Conservation (phyloP, 305 asterid genomes). For the Fraxinus albicans region DNA sequence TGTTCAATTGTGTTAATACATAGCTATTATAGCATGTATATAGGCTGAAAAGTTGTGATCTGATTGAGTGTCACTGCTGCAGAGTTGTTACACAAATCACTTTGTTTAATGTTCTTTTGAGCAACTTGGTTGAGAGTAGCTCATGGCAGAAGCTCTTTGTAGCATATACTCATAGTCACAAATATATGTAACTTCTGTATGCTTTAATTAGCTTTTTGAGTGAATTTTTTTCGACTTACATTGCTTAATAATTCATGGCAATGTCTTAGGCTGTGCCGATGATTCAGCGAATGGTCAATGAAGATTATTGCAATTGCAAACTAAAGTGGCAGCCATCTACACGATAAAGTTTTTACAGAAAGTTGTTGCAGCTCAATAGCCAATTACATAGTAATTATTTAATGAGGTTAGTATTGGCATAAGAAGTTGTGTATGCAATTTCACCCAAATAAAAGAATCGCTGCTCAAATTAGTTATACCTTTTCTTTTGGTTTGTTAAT, state of each 20-base stretch:
- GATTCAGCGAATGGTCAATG: not conserved
- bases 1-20: too few species aligned
- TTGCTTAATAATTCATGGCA: not conserved
- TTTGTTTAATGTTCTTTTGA: too few species aligned
- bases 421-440: not conserved
- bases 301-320: not conserved
- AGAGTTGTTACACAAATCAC: too few species aligned
- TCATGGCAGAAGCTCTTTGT: too few species aligned
- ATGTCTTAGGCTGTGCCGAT: not conserved
- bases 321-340: not conserved
- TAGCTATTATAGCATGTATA: too few species aligned
- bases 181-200: not conserved
- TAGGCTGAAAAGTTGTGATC: too few species aligned
- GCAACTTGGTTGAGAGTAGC: too few species aligned
- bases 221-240: not conserved
- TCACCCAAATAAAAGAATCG: not conserved
- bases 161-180: too few species aligned
- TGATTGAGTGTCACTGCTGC: too few species aligned
- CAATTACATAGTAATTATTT: not conserved
- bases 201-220: constrained; percentile 2
- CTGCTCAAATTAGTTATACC: not conserved
- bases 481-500: not conserved
- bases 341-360: not conserved
- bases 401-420: not conserved
- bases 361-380: not conserved